Conservation (phyloP, 768 basidiomycete species). For the Boletellus emodensis region DNA sequence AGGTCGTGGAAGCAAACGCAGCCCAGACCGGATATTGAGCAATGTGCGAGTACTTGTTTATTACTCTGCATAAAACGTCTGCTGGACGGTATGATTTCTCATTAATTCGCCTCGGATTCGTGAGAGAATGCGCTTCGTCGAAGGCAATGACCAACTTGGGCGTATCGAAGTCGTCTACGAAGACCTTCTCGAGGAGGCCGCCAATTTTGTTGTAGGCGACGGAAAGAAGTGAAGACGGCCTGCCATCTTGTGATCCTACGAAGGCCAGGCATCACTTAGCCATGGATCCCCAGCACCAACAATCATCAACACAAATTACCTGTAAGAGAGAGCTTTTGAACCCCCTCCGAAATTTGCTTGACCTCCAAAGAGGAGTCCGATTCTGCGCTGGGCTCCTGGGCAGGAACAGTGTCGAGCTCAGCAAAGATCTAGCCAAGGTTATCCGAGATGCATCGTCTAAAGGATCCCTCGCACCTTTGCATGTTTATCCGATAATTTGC, state of each 20-base stretch:
- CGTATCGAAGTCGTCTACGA: neutral
- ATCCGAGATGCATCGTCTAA: too few relatives aligned
- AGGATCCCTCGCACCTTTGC: neutral
- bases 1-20: conserved; percentile 15
- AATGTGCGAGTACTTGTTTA: conserved; percentile 7
- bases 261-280: neutral
- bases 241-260: neutral
- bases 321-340: neutral
- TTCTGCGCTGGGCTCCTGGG: too few relatives aligned
- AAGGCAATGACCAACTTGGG: conserved; percentile 15
- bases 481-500: neutral
- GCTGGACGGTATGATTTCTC: neutral
- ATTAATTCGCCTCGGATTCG: neutral
- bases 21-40: conserved; percentile 9
- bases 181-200: neutral
- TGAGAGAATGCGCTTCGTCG: conserved; percentile 11
- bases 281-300: neutral
- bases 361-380: neutral
- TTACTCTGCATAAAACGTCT: conserved; percentile 2
- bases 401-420: too few relatives aligned
- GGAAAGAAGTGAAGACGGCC: neutral
- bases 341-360: neutral
- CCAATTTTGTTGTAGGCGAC: neutral
- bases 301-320: neutral
- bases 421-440: too few relatives aligned